A percentile compares a stretch with the other conserved stretches of the same genome.
phyloP scores from a whole-genome alignment of 805 yeast species.

The Jamesozyma spencerorum region DNA sequence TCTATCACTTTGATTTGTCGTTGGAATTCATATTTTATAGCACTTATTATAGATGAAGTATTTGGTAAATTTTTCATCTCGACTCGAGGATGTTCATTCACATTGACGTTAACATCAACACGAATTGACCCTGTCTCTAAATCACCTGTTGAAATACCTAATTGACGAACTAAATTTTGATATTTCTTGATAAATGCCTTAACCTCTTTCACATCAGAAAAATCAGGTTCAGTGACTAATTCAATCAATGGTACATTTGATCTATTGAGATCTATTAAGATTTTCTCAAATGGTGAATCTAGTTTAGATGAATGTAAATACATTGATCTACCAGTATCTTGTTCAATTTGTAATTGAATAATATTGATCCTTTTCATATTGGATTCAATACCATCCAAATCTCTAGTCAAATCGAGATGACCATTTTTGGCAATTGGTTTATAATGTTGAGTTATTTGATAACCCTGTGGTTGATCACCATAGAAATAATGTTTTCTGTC shows the following conservation, averaged over 20 bases:
- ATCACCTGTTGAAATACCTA: constrained; percentile 78
- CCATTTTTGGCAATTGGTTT: constrained; percentile 74
- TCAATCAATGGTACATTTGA: constrained; percentile 83
- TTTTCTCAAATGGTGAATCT: constrained; percentile 11
- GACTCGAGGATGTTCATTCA: constrained; percentile 61
- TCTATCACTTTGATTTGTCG: constrained; percentile 53
- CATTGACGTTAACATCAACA: constrained; percentile 88
- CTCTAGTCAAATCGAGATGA: constrained; percentile 35
- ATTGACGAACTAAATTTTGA: constrained; percentile 57
- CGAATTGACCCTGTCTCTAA: constrained; percentile 92
- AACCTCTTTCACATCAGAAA: constrained; percentile 56
- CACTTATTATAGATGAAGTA: constrained; percentile 67
- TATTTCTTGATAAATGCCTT: constrained; percentile 72
- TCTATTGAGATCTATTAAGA: constrained; percentile 71
- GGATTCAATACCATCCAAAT: constrained; percentile 45
- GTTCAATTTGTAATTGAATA: constrained; percentile 83
- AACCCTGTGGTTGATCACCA: constrained; percentile 93
- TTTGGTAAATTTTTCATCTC: constrained; percentile 88
- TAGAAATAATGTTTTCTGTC: constrained; percentile 95
- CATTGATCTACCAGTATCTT: constrained; percentile 81
- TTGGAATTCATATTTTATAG: constrained; percentile 61
- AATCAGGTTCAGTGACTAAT: constrained; percentile 85
- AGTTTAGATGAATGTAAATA: constrained; percentile 32
- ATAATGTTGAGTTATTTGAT: constrained; percentile 87
- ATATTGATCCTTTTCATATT: constrained; percentile 46